Conservation (phyloP, 768 basidiomycete genomes). For the Peribolospora baueri region DNA sequence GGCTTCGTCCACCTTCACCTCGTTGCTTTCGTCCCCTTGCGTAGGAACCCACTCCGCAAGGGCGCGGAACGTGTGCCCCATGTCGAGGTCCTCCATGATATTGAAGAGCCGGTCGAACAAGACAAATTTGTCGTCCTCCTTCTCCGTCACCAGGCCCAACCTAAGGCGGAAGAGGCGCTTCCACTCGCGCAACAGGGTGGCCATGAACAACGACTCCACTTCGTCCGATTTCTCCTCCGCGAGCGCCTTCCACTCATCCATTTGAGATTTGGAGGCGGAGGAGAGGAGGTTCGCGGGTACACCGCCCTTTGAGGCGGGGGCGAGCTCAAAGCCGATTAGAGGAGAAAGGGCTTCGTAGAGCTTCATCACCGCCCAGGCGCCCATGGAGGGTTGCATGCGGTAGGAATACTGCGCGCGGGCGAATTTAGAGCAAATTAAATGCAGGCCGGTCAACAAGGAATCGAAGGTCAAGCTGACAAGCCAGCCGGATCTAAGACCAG, state of each 20-base stretch:
- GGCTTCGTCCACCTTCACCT: not conserved
- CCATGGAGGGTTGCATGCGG: constrained; percentile 22
- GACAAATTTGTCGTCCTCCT: constrained; percentile 33
- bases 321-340: constrained; percentile 58
- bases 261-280: constrained; percentile 22
- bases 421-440: not conserved
- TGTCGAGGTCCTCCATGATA: constrained; percentile 59
- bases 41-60: constrained; percentile 26
- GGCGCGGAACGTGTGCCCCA: constrained; percentile 57
- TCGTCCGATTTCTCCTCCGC: constrained; percentile 25
- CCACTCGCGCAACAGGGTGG: constrained; percentile 6
- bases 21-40: no score
- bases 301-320: constrained; percentile 22
- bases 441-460: not conserved
- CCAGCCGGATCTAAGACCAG: constrained; percentile 37
- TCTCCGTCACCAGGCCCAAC: constrained; percentile 33
- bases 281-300: not conserved
- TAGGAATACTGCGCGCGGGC: constrained; percentile 8
- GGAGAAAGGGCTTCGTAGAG: constrained; percentile 40
- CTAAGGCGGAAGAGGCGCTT: not conserved
- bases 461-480: constrained; percentile 17
- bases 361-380: constrained; percentile 49
- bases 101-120: constrained; percentile 47
- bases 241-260: constrained; percentile 40
- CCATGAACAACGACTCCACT: constrained; percentile 36